A percentile compares a stretch with the other conserved stretches of the same genome.
phyloP scores from a whole-genome alignment of 306 rosid genomes.

The Astragalus glycyphyllos region DNA sequence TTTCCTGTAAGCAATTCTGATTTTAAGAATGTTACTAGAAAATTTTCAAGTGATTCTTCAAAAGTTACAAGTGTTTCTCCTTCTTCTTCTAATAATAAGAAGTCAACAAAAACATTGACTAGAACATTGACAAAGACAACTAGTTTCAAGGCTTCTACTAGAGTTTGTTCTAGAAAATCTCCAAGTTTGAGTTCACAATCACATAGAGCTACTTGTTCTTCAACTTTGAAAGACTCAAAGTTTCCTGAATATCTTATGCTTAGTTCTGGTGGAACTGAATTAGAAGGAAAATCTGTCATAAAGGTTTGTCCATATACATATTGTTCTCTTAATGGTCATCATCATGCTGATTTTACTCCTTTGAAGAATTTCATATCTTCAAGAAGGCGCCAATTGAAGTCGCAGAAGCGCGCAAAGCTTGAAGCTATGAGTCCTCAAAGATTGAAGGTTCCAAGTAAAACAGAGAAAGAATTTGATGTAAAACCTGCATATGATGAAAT shows the following conservation, averaged over 20 bases:
- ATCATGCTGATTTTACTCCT: conserved; percentile 67
- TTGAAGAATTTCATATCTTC: conserved; percentile 81
- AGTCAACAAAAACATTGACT: conserved; percentile 50
- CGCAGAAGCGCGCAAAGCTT: conserved; percentile 53
- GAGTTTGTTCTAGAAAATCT: conserved; percentile 60
- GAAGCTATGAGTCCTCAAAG: conserved; percentile 54
- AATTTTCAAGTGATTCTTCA: conserved; percentile 50
- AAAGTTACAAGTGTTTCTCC: conserved; percentile 47
- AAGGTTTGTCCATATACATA: conserved; percentile 89
- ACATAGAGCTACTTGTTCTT: conserved; percentile 81
- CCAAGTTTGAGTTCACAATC: conserved; percentile 51
- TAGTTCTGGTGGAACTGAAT: conserved; percentile 74
- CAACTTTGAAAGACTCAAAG: conserved; percentile 80
- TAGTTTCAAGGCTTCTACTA: conserved; percentile 63
- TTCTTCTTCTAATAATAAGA: conserved; percentile 26
- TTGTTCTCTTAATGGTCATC: conserved; percentile 96
- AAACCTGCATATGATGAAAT: conserved; percentile 39
- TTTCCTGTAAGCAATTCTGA: conserved; percentile 60
- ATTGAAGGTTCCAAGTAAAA: conserved; percentile 44
- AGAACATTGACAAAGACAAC: conserved; percentile 72
- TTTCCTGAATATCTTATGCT: conserved; percentile 74
- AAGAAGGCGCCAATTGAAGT: conserved; percentile 70
- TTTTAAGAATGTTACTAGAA: conserved; percentile 43
- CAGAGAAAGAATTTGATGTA: conserved; percentile 41
- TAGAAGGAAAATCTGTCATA: conserved; percentile 75